Evolutionary conservation across 306 rosid species (phyloP), one percentile per base, ranked within the genome.

Genomic region (Geum urbanum): DNA sequence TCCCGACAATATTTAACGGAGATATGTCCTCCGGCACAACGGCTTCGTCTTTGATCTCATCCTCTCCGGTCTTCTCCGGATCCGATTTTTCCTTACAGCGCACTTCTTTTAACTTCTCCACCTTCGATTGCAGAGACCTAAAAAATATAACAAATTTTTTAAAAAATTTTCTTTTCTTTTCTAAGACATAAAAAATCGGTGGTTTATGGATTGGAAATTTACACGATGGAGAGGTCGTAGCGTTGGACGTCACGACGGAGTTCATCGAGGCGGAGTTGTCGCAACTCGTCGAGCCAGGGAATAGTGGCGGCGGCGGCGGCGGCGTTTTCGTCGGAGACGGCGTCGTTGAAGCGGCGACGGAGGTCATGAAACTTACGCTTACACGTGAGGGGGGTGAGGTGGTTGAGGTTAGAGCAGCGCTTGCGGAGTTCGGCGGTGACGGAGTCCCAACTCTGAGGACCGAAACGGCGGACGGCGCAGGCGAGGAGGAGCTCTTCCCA

Each of bases 401-500:
- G 52, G 59, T 59, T 39, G 27, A 18, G 74, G 13, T 19, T 43
- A 53, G 81, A 59, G 45, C 58, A 49, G 58, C 81, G 81, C 24
- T 50, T 72, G 45, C 73, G 71, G 45, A 78, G 69, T 44, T 78
- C 77, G 66, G 65, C 15, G 46, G 77, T 64, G 70, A 77, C 77
- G 61, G 74, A 43, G 74, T 77, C 66, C 81, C 81, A 77, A 51
- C 70, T 66, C 8, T 67, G 64, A 63, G 74, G 35, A 48, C 81
- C 81, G 74, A 58, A 67, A 16, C 81, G 81, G 58, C 67, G 77
- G 54, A 77, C 81, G 70, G 81, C 81, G 60, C 69, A 51, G 64
- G 77, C 69, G 39, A 77, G 64, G 24, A 77, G 77, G 43, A 77
- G 81, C 77, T 77, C 77, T 57, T 77, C 81, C 81, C 69, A 72